phyloP scores from a whole-genome alignment of 1,284 basidiomycete genomes.

The Trametes versicolor region DNA sequence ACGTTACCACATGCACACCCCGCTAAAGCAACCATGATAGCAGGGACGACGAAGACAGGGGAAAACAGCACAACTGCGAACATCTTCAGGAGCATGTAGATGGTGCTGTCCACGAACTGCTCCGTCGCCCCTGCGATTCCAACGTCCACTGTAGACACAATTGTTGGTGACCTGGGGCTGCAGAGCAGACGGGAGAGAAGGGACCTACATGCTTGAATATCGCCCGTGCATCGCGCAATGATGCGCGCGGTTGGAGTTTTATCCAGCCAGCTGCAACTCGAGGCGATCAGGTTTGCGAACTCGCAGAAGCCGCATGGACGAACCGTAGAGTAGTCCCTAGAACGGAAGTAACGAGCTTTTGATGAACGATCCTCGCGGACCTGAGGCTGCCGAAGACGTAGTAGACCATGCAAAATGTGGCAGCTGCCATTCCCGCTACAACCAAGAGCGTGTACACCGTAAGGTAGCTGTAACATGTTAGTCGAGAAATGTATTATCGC shows the following conservation, averaged over 20 bases:
- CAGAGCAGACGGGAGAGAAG: too few relatives aligned
- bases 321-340: conserved; percentile 64
- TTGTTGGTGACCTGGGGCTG: too few relatives aligned
- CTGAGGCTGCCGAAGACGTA: conserved; percentile 54
- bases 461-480: conserved; percentile 49
- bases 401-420: conserved; percentile 42
- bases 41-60: conserved; percentile 52
- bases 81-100: conserved; percentile 49
- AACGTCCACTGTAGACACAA: conserved; percentile 16
- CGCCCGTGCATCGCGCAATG: conserved; percentile 67
- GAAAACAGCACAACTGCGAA: conserved; percentile 55
- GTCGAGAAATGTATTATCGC: neutral
- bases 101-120: conserved; percentile 41
- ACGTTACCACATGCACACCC: conserved; percentile 57
- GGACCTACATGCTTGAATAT: conserved; percentile 54
- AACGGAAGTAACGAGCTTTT: conserved; percentile 61
- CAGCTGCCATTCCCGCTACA: conserved; percentile 40
- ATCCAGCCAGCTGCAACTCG: conserved; percentile 58
- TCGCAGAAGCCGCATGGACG: too few relatives aligned
- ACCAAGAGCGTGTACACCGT: conserved; percentile 53
- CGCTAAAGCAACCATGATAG: conserved; percentile 50
- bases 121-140: conserved; percentile 8
- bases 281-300: conserved; percentile 33
- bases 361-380: conserved; percentile 68
- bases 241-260: conserved; percentile 69